Conservation (phyloP, 768 basidiomycete species). For the Boletus rex-veris region DNA sequence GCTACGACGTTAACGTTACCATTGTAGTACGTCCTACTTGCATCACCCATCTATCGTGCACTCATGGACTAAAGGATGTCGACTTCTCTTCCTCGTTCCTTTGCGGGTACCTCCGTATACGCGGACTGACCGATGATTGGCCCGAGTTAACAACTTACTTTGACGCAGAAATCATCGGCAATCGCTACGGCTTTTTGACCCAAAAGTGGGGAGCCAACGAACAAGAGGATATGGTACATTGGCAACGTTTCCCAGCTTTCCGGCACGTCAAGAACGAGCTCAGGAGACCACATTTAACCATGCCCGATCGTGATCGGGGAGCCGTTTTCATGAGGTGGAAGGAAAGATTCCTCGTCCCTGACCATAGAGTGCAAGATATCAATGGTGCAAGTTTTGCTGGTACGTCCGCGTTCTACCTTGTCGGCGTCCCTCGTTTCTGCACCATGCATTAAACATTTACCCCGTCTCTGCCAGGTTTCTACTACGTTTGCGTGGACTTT, state of each 20-base stretch:
- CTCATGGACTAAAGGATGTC: constrained; percentile 60
- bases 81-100: constrained; percentile 83
- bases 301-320: constrained; percentile 71
- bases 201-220: constrained; percentile 88
- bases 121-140: constrained; percentile 89
- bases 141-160: constrained; percentile 96
- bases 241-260: constrained; percentile 91
- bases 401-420: constrained; percentile 35
- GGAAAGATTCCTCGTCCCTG: constrained; percentile 93
- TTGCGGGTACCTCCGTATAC: constrained; percentile 90
- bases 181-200: constrained; percentile 87
- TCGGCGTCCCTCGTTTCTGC: neutral
- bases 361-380: constrained; percentile 90
- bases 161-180: constrained; percentile 93
- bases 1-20: constrained; percentile 91
- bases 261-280: constrained; percentile 77
- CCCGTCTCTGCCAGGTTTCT: constrained; percentile 60
- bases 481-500: constrained; percentile 93
- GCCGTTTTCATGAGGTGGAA: constrained; percentile 97
- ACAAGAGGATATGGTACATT: constrained; percentile 90
- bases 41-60: neutral
- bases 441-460: constrained; percentile 17
- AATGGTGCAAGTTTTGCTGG: constrained; percentile 94
- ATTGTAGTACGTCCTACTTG: constrained; percentile 67
- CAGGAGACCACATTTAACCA: constrained; percentile 71